Evolutionary conservation across 805 yeast species (phyloP).

Genomic region (Vanderwaltozyma tropicalis): DNA sequence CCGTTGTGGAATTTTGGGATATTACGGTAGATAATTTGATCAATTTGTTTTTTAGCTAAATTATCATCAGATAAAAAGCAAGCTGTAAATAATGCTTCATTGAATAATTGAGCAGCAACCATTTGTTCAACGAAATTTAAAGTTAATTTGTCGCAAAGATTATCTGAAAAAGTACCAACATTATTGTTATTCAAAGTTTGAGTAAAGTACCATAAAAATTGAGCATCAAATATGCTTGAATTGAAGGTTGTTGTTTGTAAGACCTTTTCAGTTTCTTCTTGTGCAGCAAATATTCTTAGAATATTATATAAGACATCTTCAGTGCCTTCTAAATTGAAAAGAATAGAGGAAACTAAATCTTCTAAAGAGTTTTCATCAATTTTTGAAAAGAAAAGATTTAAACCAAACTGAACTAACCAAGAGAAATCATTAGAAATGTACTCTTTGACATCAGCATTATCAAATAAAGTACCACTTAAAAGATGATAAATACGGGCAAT

Average conservation of each 20-base stretch:
- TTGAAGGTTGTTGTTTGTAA: slow-evolving; percentile 7
- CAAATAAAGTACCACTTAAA: slow-evolving; percentile 42
- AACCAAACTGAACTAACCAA: slow-evolving; percentile 56
- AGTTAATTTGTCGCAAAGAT: slow-evolving; percentile 31
- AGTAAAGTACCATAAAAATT: slow-evolving; percentile 43
- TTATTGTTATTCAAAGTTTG: slow-evolving; percentile 34
- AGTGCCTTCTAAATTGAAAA: slow-evolving; percentile 8
- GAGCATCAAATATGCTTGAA: slow-evolving; percentile 24
- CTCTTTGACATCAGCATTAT: slow-evolving; percentile 17
- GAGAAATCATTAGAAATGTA: slow-evolving; percentile 39
- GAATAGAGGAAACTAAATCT: slow-evolving; percentile 22
- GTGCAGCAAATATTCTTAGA: slow-evolving; percentile 13
- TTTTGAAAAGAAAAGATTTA: slow-evolving; percentile 56
- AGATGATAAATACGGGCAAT: slow-evolving; percentile 54
- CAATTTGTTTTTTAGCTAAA: slow-evolving; percentile 34
- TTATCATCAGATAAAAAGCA: slow-evolving; percentile 45
- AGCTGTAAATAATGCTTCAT: slow-evolving; percentile 53
- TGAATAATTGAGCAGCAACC: slow-evolving; percentile 36
- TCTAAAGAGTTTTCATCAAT: slow-evolving; percentile 29
- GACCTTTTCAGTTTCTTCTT: slow-evolving; percentile 7
- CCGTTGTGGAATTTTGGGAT: slow-evolving; percentile 11
- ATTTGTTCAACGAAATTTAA: slow-evolving; percentile 42
- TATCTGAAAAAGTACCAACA: slow-evolving; percentile 16
- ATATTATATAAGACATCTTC: slow-evolving; percentile 7
- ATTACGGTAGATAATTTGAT: slow-evolving; percentile 19